These are phyloP conservation scores for Beta vulgaris DNA, from an alignment of 148 eudicot species.

Conservation along the genomic window DNA sequence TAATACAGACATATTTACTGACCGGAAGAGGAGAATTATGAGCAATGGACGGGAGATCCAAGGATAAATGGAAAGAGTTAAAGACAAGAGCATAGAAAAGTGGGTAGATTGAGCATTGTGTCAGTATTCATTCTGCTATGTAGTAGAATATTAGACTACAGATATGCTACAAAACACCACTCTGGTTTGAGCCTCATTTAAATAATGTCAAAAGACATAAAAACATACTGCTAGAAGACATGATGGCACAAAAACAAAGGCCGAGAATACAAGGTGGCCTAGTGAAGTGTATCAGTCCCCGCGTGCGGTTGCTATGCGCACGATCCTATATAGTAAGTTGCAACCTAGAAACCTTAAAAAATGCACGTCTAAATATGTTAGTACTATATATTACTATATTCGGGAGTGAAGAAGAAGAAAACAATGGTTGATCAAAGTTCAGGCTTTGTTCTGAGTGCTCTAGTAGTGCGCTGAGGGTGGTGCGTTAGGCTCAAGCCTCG, in stretches of 20 bases:
- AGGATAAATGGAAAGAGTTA: constrained; percentile 10
- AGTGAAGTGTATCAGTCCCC: constrained; percentile 19
- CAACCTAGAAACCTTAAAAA: neutral
- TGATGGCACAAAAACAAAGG: neutral
- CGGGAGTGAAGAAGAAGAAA: constrained; percentile 2
- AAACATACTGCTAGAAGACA: neutral
- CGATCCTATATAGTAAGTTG: constrained; percentile 15
- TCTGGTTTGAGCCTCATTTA: neutral
- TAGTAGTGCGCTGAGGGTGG: constrained; percentile 15
- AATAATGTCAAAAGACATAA: neutral
- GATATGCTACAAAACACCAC: constrained; percentile 19
- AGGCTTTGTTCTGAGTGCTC: constrained; percentile 5
- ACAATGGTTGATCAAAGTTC: constrained; percentile 11
- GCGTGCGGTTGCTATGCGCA: constrained; percentile 18
- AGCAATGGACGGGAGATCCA: constrained; percentile 17
- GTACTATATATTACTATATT: neutral
- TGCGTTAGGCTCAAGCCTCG: constrained; percentile 17
- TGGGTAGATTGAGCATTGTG: constrained; percentile 14
- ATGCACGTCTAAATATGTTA: too few species aligned
- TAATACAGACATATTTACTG: too few species aligned
- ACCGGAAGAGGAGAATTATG: neutral
- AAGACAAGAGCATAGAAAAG: constrained; percentile 22
- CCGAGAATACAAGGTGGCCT: neutral
- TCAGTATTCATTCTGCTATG: constrained; percentile 1
- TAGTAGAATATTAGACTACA: neutral